A percentile compares a stretch with the other conserved stretches of the same genome.
These are phyloP conservation scores for Paramecium sonneborni DNA, from an alignment of 73 alveolate genomes.

Conservation along the genomic window DNA sequence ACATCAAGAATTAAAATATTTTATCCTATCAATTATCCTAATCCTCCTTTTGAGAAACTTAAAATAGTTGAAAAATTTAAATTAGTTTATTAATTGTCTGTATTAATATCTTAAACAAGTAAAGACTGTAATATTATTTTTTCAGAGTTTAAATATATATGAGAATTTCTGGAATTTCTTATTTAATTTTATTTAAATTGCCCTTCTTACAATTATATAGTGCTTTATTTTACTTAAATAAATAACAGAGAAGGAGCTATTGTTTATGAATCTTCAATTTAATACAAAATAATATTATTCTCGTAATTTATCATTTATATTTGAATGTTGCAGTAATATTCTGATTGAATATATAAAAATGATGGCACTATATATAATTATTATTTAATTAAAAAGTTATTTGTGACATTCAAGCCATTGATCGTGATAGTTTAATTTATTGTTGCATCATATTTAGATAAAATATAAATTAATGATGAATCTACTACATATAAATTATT, in stretches of 20 bases:
- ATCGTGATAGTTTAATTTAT: neutral
- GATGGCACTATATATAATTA: neutral
- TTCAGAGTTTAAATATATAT: neutral
- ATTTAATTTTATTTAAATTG: neutral
- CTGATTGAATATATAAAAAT: neutral
- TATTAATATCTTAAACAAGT: neutral
- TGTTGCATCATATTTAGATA: neutral
- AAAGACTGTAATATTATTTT: neutral
- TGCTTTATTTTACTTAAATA: neutral
- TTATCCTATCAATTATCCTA: neutral
- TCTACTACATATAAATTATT: neutral
- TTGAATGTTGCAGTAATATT: neutral
- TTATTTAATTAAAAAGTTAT: neutral
- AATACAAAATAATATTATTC: neutral
- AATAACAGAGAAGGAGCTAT: neutral
- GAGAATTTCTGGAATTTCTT: neutral
- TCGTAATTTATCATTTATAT: neutral
- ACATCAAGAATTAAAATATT: neutral
- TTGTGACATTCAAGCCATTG: neutral
- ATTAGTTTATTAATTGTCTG: neutral
- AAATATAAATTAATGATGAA: neutral
- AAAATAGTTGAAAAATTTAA: neutral
- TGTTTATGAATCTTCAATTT: neutral
- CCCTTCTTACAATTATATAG: neutral
- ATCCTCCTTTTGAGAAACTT: neutral